A percentile compares a stretch with the other conserved stretches of the same genome.
Evolutionary conservation across 805 yeast species (phyloP).

Genomic region (Metschnikowia henanensis): DNA sequence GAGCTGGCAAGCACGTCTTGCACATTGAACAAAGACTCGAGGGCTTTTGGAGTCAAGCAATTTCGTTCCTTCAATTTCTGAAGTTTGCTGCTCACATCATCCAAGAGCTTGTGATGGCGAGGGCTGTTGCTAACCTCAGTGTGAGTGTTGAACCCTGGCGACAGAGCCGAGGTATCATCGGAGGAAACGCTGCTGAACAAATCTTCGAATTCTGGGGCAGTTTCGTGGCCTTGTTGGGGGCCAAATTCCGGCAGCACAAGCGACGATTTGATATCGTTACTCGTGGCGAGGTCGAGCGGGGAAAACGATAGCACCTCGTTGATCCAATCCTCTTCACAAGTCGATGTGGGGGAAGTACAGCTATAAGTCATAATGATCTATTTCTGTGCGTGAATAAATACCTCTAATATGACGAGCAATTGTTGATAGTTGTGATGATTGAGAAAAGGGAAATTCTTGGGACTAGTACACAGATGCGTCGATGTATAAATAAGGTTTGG

Average conservation of each 20-base stretch:
- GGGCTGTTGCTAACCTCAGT: not conserved
- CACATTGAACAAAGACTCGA: conserved; percentile 31
- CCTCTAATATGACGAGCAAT: too few species aligned
- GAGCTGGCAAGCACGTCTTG: conserved; percentile 27
- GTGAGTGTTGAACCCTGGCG: conserved; percentile 8
- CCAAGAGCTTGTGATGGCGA: conserved; percentile 10
- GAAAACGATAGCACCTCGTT: conserved; percentile 15
- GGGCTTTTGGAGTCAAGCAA: conserved; percentile 23
- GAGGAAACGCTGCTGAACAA: conserved; percentile 12
- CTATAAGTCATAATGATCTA: conserved; percentile 14
- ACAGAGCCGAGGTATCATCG: conserved; percentile 10
- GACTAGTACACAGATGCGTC: too few species aligned
- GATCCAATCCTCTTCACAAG: conserved; percentile 22
- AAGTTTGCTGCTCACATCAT: conserved; percentile 19
- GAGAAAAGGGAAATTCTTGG: too few species aligned
- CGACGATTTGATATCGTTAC: conserved; percentile 2
- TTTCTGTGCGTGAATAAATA: too few species aligned
- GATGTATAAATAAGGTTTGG: not conserved
- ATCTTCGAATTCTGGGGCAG: conserved; percentile 12
- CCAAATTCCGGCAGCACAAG: conserved; percentile 8
- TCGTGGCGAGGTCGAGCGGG: conserved; percentile 5
- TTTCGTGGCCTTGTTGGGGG: conserved; percentile 1
- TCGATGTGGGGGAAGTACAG: conserved; percentile 12
- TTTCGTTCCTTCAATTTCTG: conserved; percentile 18
- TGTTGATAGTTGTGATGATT: too few species aligned